A percentile compares a stretch with the other conserved stretches of the same genome.
These are phyloP conservation scores for Parmales sp. DNA, from an alignment of 108 stramenopile species.

Conservation along the genomic window DNA sequence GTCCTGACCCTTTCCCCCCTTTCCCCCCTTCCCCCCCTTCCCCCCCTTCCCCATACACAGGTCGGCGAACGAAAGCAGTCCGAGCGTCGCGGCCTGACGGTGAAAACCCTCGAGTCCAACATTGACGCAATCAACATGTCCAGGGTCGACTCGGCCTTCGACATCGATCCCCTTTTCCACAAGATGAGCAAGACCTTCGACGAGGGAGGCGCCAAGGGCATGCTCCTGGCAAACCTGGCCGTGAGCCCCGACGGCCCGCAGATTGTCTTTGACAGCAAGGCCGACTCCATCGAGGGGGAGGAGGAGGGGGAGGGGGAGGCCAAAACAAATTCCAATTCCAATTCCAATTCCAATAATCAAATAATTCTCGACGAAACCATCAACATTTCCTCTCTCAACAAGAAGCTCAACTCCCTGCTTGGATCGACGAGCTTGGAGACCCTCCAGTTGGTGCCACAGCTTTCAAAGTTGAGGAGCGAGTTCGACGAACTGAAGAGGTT, in stretches of 20 bases:
- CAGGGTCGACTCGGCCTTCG: conserved; percentile 84
- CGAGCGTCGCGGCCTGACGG: neutral
- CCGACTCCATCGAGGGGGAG: conserved; percentile 13
- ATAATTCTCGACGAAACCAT: conserved; percentile 27
- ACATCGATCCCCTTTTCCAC: conserved; percentile 92
- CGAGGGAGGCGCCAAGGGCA: conserved; percentile 93
- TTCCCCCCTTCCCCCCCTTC: too few relatives aligned
- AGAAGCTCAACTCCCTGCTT: conserved; percentile 38
- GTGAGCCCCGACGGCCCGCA: conserved; percentile 68
- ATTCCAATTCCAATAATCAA: neutral
- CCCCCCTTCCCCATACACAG: neutral
- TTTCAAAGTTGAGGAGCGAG: conserved; percentile 30
- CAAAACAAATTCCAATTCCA: conserved; percentile 9
- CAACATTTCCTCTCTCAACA: conserved; percentile 47
- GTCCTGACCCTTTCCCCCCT: too few relatives aligned
- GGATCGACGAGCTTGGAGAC: conserved; percentile 26
- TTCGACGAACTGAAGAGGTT: conserved; percentile 21
- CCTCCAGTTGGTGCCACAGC: conserved; percentile 66
- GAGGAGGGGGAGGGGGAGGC: neutral
- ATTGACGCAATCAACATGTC: conserved; percentile 70
- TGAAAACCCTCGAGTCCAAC: conserved; percentile 63
- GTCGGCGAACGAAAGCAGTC: too few relatives aligned
- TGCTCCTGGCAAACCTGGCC: conserved; percentile 82
- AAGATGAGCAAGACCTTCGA: conserved; percentile 95
- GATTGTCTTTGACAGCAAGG: conserved; percentile 80